Evolutionary conservation across 352 stramenopile species (phyloP), one percentile per base, ranked within the genome.

Genomic region (Phytopythium mirpurense): DNA sequence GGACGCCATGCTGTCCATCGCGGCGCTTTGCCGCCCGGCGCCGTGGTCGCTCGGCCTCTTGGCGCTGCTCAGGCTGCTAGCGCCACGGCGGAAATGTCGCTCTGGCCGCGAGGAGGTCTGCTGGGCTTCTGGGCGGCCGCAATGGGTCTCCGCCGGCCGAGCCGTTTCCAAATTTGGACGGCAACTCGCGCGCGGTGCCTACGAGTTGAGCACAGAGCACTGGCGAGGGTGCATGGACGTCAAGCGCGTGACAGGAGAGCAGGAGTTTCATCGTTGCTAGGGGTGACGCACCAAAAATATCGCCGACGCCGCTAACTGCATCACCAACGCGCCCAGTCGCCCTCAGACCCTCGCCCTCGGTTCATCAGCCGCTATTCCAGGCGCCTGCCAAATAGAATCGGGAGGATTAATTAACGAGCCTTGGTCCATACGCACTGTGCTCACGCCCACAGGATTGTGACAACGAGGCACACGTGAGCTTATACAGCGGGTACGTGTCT

Each of bases 1-100:
- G n/a, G 46, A 54, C 21, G 49, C 47, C 24, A 63, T 53, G 32
- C 2, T 21, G n/a, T n/a, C n/a, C n/a, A n/a, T n/a, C n/a, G n/a
- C n/a, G n/a, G n/a, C n/a, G n/a, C n/a, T n/a, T n/a, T n/a, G n/a
- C n/a, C n/a, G n/a, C n/a, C 5, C 19, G 24, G 6, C 2, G 12
- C 3, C 2, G 19, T 27, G 21, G 24, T 29, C 10, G 40, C 4
- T 9, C 19, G 5, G 29, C 23, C 10, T 3, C 0, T 5, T 26
- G 11, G 27, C 29, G 19, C 4, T 12, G 10, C 12, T 3, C 2
- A 45, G 4, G 21, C 10, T 45, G 1, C 40, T n/a, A 12, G 11
- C 11, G 40, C 11, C 19, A 45, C 40, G 0, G 19, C 19, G 40
- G 9, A 21, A 45, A 4, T 45, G 19, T 3, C 8, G 19, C 29